These are phyloP conservation scores for Termitomyces sp. DNA, from an alignment of 768 basidiomycete species.

Conservation along the genomic window DNA sequence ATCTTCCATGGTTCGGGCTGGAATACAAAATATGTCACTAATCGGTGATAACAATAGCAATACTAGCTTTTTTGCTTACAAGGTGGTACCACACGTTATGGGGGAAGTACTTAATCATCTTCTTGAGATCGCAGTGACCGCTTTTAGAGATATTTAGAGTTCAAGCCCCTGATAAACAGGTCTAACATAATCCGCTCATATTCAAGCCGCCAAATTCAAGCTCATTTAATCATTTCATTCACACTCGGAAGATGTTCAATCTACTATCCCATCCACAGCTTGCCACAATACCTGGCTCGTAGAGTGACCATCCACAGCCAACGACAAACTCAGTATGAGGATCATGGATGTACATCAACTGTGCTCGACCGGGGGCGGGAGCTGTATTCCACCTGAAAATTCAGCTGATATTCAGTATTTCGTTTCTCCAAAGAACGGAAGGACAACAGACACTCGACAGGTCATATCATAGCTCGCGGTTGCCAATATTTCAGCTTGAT, in stretches of 20 bases:
- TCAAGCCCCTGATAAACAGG: slow-evolving; percentile 7
- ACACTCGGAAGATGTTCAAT: slow-evolving; percentile 70
- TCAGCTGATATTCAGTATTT: background rate
- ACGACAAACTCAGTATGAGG: slow-evolving; percentile 94
- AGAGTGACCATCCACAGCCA: slow-evolving; percentile 89
- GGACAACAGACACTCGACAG: slow-evolving; percentile 69
- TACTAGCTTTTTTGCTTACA: background rate
- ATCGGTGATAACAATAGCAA: background rate
- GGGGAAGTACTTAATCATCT: background rate
- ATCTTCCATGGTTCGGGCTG: slow-evolving; percentile 8
- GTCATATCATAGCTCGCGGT: slow-evolving; percentile 92
- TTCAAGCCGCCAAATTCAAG: too few species aligned
- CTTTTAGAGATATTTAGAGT: slow-evolving; percentile 6
- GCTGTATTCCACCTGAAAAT: slow-evolving; percentile 68
- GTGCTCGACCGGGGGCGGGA: slow-evolving; percentile 43
- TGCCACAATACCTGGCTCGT: slow-evolving; percentile 81
- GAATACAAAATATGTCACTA: background rate
- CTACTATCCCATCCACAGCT: slow-evolving; percentile 92
- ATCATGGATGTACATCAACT: slow-evolving; percentile 72
- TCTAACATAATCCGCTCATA: too few species aligned
- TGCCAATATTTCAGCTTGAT: slow-evolving; percentile 66
- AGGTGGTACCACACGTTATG: slow-evolving; percentile 1
- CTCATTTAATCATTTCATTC: too few species aligned
- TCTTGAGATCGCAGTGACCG: background rate
- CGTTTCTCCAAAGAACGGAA: slow-evolving; percentile 1